Conservation (phyloP, 257 asterid genomes). For the Solanum peruvianum region DNA sequence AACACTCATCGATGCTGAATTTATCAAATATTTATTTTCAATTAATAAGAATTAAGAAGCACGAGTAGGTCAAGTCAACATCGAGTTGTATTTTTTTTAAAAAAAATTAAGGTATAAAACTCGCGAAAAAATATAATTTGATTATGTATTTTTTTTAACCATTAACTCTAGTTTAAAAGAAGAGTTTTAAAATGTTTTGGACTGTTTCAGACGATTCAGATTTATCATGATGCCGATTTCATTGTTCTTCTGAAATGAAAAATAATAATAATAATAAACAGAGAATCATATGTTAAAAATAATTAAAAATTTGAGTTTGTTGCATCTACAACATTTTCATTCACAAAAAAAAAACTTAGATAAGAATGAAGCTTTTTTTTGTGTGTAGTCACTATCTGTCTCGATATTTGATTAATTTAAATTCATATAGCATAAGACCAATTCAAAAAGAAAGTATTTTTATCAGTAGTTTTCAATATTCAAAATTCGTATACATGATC, state of each 20-base stretch:
- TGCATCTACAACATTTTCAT: not conserved
- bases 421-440: too few relatives aligned
- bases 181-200: not conserved
- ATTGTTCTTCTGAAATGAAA: not conserved
- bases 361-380: too few relatives aligned
- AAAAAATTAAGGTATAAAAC: too few relatives aligned
- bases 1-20: too few relatives aligned
- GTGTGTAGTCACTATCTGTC: too few relatives aligned
- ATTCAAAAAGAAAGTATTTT: not conserved
- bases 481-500: not conserved
- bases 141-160: not conserved
- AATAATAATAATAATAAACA: not conserved
- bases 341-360: too few relatives aligned
- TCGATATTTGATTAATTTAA: not conserved
- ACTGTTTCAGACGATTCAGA: not conserved
- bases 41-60: too few relatives aligned
- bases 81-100: not conserved
- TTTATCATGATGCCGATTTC: not conserved
- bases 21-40: not conserved
- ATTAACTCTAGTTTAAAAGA: too few relatives aligned
- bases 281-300: not conserved
- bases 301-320: not conserved
- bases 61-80: not conserved
- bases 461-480: accelerated
- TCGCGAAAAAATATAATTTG: not conserved